Percentiles rank a stretch among this genome's conserved stretches.
Conservation (phyloP, 202 grass and related monocot species). For the Carex arenaria region DNA sequence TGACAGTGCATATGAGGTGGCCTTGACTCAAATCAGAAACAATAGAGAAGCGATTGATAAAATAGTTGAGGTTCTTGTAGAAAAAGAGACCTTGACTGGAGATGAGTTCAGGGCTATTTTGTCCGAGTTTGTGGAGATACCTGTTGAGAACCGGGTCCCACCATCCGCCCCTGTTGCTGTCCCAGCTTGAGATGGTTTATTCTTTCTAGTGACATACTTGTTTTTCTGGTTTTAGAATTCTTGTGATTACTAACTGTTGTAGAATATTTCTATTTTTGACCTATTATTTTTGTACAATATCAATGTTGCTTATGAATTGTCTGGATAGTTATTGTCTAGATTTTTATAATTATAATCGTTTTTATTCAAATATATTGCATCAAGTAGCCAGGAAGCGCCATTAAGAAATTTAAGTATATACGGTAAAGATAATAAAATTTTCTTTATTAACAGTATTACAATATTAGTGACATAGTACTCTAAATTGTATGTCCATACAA, state of each 20-base stretch:
- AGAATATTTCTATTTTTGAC: conserved; percentile 13
- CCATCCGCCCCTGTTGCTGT: conserved; percentile 44
- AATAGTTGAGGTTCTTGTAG: conserved; percentile 82
- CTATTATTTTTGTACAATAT: conserved; percentile 22
- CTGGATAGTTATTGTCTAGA: neutral
- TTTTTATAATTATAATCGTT: conserved; percentile 1
- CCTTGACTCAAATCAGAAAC: conserved; percentile 57
- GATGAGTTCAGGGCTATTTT: conserved; percentile 82
- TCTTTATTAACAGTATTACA: neutral
- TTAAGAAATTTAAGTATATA: neutral
- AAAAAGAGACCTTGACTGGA: conserved; percentile 77
- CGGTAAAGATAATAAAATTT: neutral
- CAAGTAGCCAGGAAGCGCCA: neutral
- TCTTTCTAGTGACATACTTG: neutral
- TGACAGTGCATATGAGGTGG: conserved; percentile 61
- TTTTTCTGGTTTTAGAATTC: conserved; percentile 9
- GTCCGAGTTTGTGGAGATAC: conserved; percentile 82
- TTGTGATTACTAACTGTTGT: conserved; percentile 20
- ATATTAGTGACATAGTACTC: neutral
- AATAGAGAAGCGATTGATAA: conserved; percentile 91
- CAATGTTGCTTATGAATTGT: neutral
- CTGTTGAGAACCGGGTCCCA: conserved; percentile 70
- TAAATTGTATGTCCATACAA: neutral
- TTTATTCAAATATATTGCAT: neutral
- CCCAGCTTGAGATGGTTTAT: conserved; percentile 21